phyloP scores from a whole-genome alignment of 768 basidiomycete genomes.

The Leccinellum rugosiceps region DNA sequence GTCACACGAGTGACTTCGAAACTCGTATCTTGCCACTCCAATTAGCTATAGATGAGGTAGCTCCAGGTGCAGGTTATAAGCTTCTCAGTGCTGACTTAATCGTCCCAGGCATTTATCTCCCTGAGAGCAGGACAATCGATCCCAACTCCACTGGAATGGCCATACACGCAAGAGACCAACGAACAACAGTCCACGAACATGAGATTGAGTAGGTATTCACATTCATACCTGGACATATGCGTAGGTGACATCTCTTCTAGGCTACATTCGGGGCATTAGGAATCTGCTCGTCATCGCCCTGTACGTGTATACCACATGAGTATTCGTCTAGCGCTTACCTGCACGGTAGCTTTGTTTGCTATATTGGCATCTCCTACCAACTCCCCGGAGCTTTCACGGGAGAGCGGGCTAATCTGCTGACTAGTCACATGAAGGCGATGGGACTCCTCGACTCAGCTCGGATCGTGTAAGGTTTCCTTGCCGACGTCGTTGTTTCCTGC shows the following conservation, averaged over 20 bases:
- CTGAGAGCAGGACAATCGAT: conserved; percentile 55
- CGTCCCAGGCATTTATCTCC: conserved; percentile 63
- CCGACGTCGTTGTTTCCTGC: not conserved
- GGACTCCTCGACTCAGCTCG: conserved; percentile 70
- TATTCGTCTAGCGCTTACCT: not conserved
- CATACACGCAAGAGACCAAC: conserved; percentile 66
- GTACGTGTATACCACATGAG: conserved; percentile 34
- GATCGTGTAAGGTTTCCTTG: conserved; percentile 42
- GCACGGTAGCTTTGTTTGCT: conserved; percentile 56
- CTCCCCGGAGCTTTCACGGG: conserved; percentile 66
- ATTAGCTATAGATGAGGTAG: conserved; percentile 72
- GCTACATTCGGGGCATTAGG: conserved; percentile 60
- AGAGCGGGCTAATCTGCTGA: conserved; percentile 63
- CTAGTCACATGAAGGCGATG: conserved; percentile 78
- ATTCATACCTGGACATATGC: not conserved
- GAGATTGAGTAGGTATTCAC: conserved; percentile 49
- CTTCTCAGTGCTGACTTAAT: not conserved
- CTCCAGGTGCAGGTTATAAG: not conserved
- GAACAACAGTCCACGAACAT: conserved; percentile 52
- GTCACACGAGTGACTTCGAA: conserved; percentile 69
- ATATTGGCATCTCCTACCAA: conserved; percentile 74
- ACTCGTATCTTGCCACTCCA: conserved; percentile 66
- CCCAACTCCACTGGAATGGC: conserved; percentile 67
- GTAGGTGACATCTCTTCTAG: conserved; percentile 31
- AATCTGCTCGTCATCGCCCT: conserved; percentile 64